Conservation (phyloP, 208 protist species). For the Naegleria gruberi region DNA sequence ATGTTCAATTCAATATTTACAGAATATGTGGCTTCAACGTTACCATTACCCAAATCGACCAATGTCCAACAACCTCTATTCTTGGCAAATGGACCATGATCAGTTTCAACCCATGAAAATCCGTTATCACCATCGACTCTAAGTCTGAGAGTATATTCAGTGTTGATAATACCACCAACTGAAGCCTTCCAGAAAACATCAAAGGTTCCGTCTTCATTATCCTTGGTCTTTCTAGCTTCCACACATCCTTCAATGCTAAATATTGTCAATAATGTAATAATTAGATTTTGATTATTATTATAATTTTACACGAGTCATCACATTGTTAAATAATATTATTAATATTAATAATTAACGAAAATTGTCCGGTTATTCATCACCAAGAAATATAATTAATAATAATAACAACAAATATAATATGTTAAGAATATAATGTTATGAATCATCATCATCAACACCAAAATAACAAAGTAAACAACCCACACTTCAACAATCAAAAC, state of each 20-base stretch:
- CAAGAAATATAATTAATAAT: too few species aligned
- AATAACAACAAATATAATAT: too few species aligned
- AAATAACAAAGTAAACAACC: neutral
- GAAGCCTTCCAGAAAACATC: constrained; percentile 9
- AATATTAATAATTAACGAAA: too few species aligned
- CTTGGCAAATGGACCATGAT: neutral
- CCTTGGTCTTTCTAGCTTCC: neutral
- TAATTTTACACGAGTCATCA: too few species aligned
- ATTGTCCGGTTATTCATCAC: too few species aligned
- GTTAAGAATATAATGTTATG: too few species aligned
- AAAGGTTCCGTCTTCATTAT: neutral
- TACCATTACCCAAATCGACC: neutral
- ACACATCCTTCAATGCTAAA: neutral
- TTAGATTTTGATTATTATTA: too few species aligned
- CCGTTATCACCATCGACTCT: neutral
- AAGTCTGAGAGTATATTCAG: neutral
- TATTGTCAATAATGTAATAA: neutral
- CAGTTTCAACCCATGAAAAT: neutral
- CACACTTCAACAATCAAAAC: neutral
- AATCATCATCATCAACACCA: too few species aligned
- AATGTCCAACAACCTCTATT: neutral
- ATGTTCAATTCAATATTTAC: neutral
- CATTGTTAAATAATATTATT: too few species aligned
- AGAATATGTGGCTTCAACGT: neutral
- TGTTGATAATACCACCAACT: neutral